Evolutionary conservation across 2,329 filamentous ascomycete species (phyloP).

Genomic region (Geosmithia flava): DNA sequence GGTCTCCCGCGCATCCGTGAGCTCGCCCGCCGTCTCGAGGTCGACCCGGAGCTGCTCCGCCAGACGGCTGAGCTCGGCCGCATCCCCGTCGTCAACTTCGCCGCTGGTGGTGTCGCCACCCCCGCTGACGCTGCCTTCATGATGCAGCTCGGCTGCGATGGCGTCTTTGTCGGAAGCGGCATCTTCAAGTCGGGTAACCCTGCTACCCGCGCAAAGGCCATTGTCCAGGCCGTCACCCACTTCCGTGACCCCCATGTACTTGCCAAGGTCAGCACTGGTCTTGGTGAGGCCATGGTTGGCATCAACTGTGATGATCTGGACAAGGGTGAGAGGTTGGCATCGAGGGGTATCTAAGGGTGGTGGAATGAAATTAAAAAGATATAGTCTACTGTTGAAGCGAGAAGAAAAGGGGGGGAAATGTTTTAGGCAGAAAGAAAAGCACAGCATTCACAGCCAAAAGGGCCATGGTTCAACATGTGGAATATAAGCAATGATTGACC

Average conservation of each 20-base stretch:
- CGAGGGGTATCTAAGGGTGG: constrained; percentile 32
- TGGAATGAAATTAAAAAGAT: background rate
- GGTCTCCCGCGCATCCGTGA: constrained; percentile 46
- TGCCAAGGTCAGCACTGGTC: constrained; percentile 73
- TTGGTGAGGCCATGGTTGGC: constrained; percentile 97
- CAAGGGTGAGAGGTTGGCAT: constrained; percentile 70
- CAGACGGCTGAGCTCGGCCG: constrained; percentile 80
- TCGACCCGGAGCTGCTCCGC: constrained; percentile 66
- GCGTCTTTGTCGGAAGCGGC: constrained; percentile 90
- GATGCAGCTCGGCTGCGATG: constrained; percentile 98
- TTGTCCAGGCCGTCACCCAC: constrained; percentile 89
- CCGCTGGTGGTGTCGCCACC: constrained; percentile 97
- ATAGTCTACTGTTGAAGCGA: background rate
- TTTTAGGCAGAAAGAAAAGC: background rate
- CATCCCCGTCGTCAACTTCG: constrained; percentile 94
- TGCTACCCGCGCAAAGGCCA: constrained; percentile 79
- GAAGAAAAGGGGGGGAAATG: background rate
- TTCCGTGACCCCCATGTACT: constrained; percentile 76
- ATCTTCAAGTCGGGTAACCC: constrained; percentile 97
- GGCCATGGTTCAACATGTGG: too few species aligned
- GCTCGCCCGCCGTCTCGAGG: constrained; percentile 70
- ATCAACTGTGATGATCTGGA: constrained; percentile 75
- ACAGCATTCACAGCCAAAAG: background rate
- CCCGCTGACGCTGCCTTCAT: constrained; percentile 89
- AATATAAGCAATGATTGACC: too few species aligned